Evolutionary conservation across 768 basidiomycete species (phyloP).

Genomic region (Amanita inopinata): DNA sequence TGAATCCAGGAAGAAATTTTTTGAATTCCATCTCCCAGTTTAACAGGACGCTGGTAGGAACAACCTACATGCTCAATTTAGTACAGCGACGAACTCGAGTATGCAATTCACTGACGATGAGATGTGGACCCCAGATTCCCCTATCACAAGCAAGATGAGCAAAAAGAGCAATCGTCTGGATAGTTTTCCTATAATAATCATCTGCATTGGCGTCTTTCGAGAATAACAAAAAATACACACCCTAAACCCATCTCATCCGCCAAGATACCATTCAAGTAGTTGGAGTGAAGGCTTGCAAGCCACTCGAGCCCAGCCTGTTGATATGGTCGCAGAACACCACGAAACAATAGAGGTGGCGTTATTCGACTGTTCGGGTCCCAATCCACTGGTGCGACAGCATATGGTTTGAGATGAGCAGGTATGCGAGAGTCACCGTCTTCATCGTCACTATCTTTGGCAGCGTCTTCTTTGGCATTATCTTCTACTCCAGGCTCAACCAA

Average conservation of each 20-base stretch:
- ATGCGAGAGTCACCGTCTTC: constrained; percentile 23
- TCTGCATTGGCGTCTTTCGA: no score
- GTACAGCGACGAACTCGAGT: not conserved
- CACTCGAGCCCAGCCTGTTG: constrained; percentile 92
- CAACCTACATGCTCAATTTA: constrained; percentile 40
- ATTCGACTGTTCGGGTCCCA: constrained; percentile 55
- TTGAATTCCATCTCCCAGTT: constrained; percentile 99
- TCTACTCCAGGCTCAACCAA: constrained; percentile 10
- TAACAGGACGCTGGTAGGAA: constrained; percentile 86
- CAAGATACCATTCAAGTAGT: constrained; percentile 73
- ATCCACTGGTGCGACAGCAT: constrained; percentile 60
- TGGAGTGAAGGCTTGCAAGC: constrained; percentile 80
- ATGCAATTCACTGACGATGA: constrained; percentile 47
- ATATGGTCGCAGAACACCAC: constrained; percentile 85
- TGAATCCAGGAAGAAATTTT: constrained; percentile 87
- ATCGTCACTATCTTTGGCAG: constrained; percentile 23
- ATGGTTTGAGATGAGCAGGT: constrained; percentile 54
- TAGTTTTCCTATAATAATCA: constrained; percentile 61
- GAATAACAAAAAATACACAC: constrained; percentile 34
- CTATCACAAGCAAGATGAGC: constrained; percentile 88
- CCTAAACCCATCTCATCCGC: constrained; percentile 95
- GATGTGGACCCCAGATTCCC: constrained; percentile 88
- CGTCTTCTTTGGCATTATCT: constrained; percentile 26
- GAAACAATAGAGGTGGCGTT: constrained; percentile 63
- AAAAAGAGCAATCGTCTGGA: constrained; percentile 90